phyloP scores from a whole-genome alignment of 2,329 filamentous ascomycete species.

The Curvularia spicifera region DNA sequence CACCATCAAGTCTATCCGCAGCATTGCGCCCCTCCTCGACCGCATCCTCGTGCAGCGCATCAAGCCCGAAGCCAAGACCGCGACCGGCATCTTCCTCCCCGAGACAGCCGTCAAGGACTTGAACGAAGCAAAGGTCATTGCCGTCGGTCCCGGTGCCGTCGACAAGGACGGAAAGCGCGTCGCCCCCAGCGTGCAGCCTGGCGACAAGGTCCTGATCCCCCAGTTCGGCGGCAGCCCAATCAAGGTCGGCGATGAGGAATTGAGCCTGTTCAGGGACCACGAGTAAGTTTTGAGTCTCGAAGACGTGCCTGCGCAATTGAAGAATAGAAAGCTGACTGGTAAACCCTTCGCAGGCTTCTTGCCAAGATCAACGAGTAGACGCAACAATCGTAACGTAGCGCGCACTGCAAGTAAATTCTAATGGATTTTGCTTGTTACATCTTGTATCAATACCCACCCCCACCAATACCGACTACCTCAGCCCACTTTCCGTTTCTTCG shows the following conservation, averaged over 20 bases:
- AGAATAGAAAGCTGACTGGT: slow-evolving; percentile 6
- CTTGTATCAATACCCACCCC: slow-evolving; percentile 37
- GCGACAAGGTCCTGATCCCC: slow-evolving; percentile 94
- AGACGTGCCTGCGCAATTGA: neutral
- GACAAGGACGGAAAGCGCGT: slow-evolving; percentile 90
- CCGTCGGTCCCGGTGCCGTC: slow-evolving; percentile 86
- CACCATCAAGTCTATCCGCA: slow-evolving; percentile 92
- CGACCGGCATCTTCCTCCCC: slow-evolving; percentile 95
- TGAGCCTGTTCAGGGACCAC: slow-evolving; percentile 92
- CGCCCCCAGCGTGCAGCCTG: slow-evolving; percentile 78
- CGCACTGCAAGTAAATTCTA: neutral
- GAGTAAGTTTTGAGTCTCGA: slow-evolving; percentile 71
- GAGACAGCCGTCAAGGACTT: slow-evolving; percentile 97
- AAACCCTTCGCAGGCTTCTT: slow-evolving; percentile 71
- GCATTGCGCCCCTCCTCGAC: slow-evolving; percentile 93
- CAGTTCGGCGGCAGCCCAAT: slow-evolving; percentile 93
- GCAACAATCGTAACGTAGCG: neutral
- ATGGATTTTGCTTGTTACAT: slow-evolving; percentile 31
- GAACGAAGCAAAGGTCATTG: slow-evolving; percentile 95
- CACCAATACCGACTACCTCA: neutral
- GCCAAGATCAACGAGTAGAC: slow-evolving; percentile 97
- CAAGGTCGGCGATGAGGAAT: slow-evolving; percentile 98
- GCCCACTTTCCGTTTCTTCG: neutral
- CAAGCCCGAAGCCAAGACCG: slow-evolving; percentile 96
- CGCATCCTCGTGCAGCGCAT: slow-evolving; percentile 97